phyloP scores from a whole-genome alignment of 352 stramenopile genomes.

The Globisporangium barbulae region DNA sequence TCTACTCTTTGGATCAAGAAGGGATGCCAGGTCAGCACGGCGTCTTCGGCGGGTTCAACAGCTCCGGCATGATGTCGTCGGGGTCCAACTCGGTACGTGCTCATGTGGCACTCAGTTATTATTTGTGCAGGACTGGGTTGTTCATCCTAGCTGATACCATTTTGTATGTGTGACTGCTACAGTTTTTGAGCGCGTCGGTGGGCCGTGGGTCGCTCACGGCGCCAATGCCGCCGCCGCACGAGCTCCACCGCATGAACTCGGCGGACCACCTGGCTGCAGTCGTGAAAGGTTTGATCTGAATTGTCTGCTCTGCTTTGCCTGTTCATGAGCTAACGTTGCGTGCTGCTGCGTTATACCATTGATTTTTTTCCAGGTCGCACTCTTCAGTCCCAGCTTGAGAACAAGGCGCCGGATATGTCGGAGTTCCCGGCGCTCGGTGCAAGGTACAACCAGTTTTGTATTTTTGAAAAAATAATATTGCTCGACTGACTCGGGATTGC shows the following conservation, averaged over 20 bases:
- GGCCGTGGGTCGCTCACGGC: constrained; percentile 24
- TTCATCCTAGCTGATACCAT: neutral
- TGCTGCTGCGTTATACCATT: neutral
- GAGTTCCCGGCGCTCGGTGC: constrained; percentile 76
- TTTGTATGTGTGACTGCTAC: constrained; percentile 3
- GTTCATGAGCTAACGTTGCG: neutral
- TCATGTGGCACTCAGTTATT: neutral
- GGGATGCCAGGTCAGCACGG: constrained; percentile 15
- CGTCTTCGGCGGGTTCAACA: constrained; percentile 45
- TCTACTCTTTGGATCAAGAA: constrained; percentile 1
- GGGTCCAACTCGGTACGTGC: constrained; percentile 38
- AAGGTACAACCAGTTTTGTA: constrained; percentile 27
- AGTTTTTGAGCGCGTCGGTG: constrained; percentile 57
- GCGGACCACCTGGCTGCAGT: constrained; percentile 26
- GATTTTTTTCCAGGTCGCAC: constrained; percentile 31
- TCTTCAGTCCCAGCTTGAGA: constrained; percentile 51
- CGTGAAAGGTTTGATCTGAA: constrained; percentile 25
- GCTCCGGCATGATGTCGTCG: constrained; percentile 35
- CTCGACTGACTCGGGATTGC: constrained; percentile 1
- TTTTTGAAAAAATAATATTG: neutral
- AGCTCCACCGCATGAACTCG: constrained; percentile 66
- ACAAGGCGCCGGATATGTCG: constrained; percentile 80
- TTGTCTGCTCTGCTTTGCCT: neutral
- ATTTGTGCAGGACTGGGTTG: neutral
- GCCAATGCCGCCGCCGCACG: constrained; percentile 32